Conservation (phyloP, 768 basidiomycete species). For the Pleurotus salmoneostramineus region DNA sequence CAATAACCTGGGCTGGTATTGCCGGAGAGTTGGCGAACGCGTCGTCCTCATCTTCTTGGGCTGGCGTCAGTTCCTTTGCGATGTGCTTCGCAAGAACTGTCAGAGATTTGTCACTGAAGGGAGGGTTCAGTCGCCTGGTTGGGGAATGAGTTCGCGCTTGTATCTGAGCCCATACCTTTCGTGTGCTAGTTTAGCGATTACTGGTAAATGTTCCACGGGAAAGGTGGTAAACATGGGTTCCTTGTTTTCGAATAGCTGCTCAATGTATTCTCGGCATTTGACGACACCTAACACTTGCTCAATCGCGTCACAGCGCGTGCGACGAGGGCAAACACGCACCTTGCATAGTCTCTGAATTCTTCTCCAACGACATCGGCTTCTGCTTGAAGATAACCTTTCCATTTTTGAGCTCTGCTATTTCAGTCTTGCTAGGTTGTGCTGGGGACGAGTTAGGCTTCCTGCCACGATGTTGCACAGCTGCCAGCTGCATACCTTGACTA, state of each 20-base stretch:
- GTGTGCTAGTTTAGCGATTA: constrained; percentile 80
- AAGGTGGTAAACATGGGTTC: constrained; percentile 51
- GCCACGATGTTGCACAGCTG: not conserved
- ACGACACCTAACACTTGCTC: constrained; percentile 55
- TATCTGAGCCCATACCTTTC: constrained; percentile 60
- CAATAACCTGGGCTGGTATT: constrained; percentile 53
- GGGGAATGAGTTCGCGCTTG: not conserved
- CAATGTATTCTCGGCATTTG: constrained; percentile 70
- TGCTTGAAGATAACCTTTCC: constrained; percentile 76
- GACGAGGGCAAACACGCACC: constrained; percentile 37
- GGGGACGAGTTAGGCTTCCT: constrained; percentile 19
- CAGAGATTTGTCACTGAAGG: constrained; percentile 67
- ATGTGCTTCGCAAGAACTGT: constrained; percentile 63
- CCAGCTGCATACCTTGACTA: not conserved
- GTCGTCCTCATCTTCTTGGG: constrained; percentile 53
- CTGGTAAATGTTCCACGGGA: constrained; percentile 64
- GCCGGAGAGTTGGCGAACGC: constrained; percentile 30
- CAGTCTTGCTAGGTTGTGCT: constrained; percentile 35
- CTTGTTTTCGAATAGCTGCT: constrained; percentile 42
- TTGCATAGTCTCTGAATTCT: constrained; percentile 78
- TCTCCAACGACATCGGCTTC: constrained; percentile 70
- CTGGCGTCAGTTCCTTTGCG: constrained; percentile 63
- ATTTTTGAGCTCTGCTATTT: constrained; percentile 66
- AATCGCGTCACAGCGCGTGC: constrained; percentile 5
- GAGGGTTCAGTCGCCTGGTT: not conserved